Base-by-base conservation (phyloP, 1,139 yeast species). In the Candida sp. region DNA sequence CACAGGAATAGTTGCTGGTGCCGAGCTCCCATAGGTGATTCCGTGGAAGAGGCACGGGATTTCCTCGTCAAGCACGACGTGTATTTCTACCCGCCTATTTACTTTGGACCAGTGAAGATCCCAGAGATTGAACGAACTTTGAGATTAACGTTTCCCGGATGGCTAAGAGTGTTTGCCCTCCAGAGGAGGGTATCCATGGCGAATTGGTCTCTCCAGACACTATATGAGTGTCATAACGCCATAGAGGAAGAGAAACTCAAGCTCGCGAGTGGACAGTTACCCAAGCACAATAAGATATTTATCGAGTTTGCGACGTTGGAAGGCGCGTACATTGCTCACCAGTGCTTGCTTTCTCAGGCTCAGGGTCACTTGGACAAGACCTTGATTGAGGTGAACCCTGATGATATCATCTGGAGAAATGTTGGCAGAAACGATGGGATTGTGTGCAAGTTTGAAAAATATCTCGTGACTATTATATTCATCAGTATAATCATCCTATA, bases 321-420 rank as follows among this genome's bases (percentile, higher is more conserved):
- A 5, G 78, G 81, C 2, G 83, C 88, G 0, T 76, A 79, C 48
- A 70, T 83, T 4, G 81, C 86, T 1, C 80, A 77, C 49, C 89
- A 87, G 58, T 68, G 85, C 8, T 65, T 84, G 9, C 63, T 83
- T 2, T 73, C 82, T 0, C 71, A 73, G 41, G 60, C 66, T 5
- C 75, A 78, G 48, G 80, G 80, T 1, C 66, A 63, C 32, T 66
- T 82, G 60, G 77, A 74, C 54, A 68, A 68, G 33, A 72, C 77
- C 0, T 56, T 78, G 23, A 65, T 78, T n/a, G 85, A 80, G 23
- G 72, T 84, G 1, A 77, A 84, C 55, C 86, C 89, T 1, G 62
- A 72, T 8, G 90, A 86, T 60, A 69, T 88, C 0, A 63, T 82
- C 1, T 87, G 94, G 93, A 60, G 68, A 1, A 86, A 85, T 59